Evolutionary conservation across 2,329 filamentous ascomycete species (phyloP).

Genomic region (Didymellaceae sp.): DNA sequence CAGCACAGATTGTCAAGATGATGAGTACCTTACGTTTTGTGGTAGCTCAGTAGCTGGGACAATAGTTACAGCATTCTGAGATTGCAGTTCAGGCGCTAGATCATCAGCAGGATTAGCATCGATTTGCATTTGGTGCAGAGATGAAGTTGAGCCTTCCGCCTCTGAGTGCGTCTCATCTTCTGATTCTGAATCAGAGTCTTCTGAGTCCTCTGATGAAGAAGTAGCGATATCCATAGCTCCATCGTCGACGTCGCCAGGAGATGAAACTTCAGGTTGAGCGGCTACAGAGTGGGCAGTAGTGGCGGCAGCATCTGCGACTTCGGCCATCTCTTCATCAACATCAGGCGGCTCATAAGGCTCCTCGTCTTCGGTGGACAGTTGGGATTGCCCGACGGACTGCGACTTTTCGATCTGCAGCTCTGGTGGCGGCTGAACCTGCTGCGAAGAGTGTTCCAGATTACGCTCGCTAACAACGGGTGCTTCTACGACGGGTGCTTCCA

Average conservation of each 20-base stretch:
- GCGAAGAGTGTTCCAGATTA: background rate
- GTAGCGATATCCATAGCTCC: conserved; percentile 46
- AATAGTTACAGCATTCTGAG: conserved; percentile 11
- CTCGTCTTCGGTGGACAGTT: conserved; percentile 35
- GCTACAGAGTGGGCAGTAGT: background rate
- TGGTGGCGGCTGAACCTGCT: background rate
- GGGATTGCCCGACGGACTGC: conserved; percentile 15
- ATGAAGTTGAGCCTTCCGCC: conserved; percentile 14
- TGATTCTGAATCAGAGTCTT: conserved; percentile 30
- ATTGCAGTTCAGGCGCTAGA: conserved; percentile 50
- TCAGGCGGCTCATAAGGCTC: conserved; percentile 44
- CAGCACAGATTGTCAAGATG: conserved; percentile 17
- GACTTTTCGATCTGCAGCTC: conserved; percentile 15
- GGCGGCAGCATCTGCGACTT: background rate
- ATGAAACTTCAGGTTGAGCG: background rate
- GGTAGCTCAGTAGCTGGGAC: conserved; percentile 12
- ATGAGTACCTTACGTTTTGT: conserved; percentile 32
- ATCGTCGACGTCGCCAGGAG: conserved; percentile 32
- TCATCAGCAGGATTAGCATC: conserved; percentile 43
- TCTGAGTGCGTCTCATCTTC: conserved; percentile 26
- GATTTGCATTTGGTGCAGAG: conserved; percentile 7
- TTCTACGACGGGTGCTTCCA: background rate
- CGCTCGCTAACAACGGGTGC: background rate
- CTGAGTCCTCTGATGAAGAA: conserved; percentile 37
- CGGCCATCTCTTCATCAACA: conserved; percentile 27